These are phyloP conservation scores for Dendrocalamus sinicus DNA, from an alignment of 176 grass and related monocot genomes.

Conservation along the genomic window DNA sequence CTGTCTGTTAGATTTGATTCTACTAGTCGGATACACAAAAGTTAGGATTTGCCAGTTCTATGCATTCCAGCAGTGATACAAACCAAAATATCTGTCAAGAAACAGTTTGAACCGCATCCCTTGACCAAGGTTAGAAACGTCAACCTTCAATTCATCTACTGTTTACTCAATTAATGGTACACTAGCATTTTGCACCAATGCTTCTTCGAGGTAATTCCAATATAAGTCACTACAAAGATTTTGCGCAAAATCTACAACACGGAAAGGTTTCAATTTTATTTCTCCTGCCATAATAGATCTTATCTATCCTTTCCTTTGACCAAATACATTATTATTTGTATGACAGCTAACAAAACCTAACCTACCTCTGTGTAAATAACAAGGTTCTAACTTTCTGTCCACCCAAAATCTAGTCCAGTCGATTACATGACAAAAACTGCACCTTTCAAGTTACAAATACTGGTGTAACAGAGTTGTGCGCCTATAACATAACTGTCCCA, in stretches of 20 bases:
- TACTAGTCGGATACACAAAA: neutral
- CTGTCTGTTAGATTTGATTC: neutral
- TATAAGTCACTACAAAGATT: neutral
- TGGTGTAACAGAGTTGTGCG: neutral
- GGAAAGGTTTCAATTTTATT: neutral
- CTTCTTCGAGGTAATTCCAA: neutral
- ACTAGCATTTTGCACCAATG: neutral
- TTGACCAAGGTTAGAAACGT: neutral
- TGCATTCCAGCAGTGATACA: neutral
- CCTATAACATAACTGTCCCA: neutral
- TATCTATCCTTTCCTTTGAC: neutral
- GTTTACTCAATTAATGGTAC: neutral
- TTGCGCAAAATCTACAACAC: neutral
- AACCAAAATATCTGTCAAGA: neutral
- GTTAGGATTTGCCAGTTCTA: neutral
- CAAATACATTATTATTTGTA: neutral
- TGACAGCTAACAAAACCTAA: neutral
- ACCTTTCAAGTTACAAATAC: neutral
- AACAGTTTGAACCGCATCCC: neutral
- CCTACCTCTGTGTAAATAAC: neutral
- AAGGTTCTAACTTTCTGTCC: neutral
- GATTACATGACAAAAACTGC: slow-evolving; percentile 4
- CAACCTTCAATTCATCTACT: neutral
- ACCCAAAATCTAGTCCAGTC: neutral
- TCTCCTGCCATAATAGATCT: neutral